Evolutionary conservation across 1,284 basidiomycete genomes (phyloP).

Genomic region (Ceratobasidium sp.): DNA sequence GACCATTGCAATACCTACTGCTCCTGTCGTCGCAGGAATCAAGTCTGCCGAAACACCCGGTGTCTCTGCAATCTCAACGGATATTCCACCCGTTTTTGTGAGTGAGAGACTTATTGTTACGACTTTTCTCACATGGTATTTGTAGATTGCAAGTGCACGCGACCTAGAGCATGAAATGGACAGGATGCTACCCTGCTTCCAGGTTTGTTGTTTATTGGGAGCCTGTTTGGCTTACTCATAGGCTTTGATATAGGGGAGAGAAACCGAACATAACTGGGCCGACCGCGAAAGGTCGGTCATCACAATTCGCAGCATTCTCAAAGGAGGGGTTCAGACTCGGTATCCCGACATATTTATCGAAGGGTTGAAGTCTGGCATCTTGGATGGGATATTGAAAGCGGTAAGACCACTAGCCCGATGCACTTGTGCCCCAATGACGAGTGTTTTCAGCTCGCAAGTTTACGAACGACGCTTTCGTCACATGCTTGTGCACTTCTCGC

Average conservation of each 20-base stretch:
- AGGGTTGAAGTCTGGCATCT: slow-evolving; percentile 75
- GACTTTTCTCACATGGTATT: no score
- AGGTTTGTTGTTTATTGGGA: slow-evolving; percentile 55
- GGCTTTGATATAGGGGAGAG: slow-evolving; percentile 71
- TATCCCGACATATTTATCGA: slow-evolving; percentile 77
- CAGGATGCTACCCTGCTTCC: slow-evolving; percentile 79
- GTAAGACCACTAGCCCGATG: slow-evolving; percentile 56
- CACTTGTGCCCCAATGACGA: slow-evolving; percentile 34
- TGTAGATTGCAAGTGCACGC: slow-evolving; percentile 80
- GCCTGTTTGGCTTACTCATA: slow-evolving; percentile 34
- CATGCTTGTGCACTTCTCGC: slow-evolving; percentile 80
- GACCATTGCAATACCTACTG: slow-evolving; percentile 17
- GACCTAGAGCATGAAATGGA: slow-evolving; percentile 89
- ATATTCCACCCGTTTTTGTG: not conserved
- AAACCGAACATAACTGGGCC: slow-evolving; percentile 97
- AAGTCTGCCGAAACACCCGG: slow-evolving; percentile 54
- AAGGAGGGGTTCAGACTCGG: slow-evolving; percentile 77
- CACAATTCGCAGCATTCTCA: slow-evolving; percentile 90
- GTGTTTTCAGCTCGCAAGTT: slow-evolving; percentile 70
- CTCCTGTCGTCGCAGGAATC: not conserved
- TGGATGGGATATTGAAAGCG: slow-evolving; percentile 85
- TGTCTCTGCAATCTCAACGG: slow-evolving; percentile 54
- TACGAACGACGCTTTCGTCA: slow-evolving; percentile 89
- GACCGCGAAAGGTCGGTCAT: slow-evolving; percentile 80
- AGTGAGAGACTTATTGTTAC: slow-evolving; percentile 40